phyloP scores from a whole-genome alignment of 2,329 filamentous ascomycete genomes.

The Dactylellina leptospora region DNA sequence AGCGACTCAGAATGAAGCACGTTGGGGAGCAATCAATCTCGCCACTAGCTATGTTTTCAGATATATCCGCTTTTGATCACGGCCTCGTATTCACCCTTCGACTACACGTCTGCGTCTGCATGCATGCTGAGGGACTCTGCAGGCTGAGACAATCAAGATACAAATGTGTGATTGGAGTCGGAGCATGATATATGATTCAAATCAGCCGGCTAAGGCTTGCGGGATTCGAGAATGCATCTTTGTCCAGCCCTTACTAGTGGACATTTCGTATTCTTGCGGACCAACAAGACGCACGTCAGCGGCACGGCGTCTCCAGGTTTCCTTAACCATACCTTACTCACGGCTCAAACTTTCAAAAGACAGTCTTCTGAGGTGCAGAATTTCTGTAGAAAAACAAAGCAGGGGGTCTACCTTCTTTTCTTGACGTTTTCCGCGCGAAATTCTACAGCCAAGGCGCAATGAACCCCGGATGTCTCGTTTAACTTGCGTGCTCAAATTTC shows the following conservation, averaged over 20 bases:
- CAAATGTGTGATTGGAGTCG: background rate
- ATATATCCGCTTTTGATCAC: background rate
- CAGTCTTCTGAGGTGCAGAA: slow-evolving; percentile 14
- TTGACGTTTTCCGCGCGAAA: slow-evolving; percentile 45
- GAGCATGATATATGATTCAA: slow-evolving; percentile 27
- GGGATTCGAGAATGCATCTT: background rate
- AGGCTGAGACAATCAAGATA: slow-evolving; percentile 39
- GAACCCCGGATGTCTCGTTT: background rate
- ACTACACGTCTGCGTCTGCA: background rate
- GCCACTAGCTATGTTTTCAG: background rate
- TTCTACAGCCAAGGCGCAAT: background rate
- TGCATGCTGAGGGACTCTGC: slow-evolving; percentile 44
- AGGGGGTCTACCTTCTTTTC: slow-evolving; percentile 6
- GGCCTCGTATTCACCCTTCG: slow-evolving; percentile 10
- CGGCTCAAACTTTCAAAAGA: background rate
- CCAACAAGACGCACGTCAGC: slow-evolving; percentile 28
- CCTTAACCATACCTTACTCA: background rate
- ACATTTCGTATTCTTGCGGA: slow-evolving; percentile 22
- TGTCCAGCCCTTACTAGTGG: slow-evolving; percentile 25
- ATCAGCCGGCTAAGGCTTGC: slow-evolving; percentile 21
- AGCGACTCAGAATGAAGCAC: too few species aligned
- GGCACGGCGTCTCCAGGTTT: slow-evolving; percentile 45
- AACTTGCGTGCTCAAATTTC: background rate
- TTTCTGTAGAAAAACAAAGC: slow-evolving; percentile 3
- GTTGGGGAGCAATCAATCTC: too few species aligned